Evolutionary conservation across 495 filamentous ascomycete species (phyloP).

Genomic region (Xylaria venustula): DNA sequence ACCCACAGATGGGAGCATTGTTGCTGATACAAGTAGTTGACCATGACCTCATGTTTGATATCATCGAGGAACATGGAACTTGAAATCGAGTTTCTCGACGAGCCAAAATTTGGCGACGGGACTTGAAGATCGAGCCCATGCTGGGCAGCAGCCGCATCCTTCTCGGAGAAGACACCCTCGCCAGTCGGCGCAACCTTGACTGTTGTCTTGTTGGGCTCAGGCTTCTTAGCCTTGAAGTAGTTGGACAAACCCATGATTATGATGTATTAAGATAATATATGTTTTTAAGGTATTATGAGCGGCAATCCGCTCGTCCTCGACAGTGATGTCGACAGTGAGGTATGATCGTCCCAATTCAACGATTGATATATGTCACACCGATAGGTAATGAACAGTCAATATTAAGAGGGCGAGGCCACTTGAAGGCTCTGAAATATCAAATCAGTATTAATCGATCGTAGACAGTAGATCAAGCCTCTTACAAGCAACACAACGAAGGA

Average conservation of each 20-base stretch:
- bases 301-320: conserved; percentile 5
- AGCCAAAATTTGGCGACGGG: conserved; percentile 43
- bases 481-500: conserved; percentile 4
- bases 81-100: conserved; percentile 48
- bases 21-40: conserved; percentile 77
- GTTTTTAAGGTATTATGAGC: background rate
- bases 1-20: conserved; percentile 71
- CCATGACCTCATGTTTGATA: conserved; percentile 83
- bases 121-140: conserved; percentile 46
- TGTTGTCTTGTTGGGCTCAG: conserved; percentile 23
- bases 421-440: background rate
- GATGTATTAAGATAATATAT: conserved; percentile 6
- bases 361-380: too few relatives aligned
- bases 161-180: conserved; percentile 26
- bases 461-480: background rate
- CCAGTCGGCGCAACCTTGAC: background rate
- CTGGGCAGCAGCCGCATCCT: conserved; percentile 10
- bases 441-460: background rate
- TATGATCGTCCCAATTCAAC: background rate
- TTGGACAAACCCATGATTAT: conserved; percentile 56
- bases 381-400: background rate
- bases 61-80: conserved; percentile 66
- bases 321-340: background rate
- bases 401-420: background rate
- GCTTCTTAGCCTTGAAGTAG: conserved; percentile 60